Evolutionary conservation across 805 yeast species (phyloP).

Genomic region (Diddensiella caesifluorescens): DNA sequence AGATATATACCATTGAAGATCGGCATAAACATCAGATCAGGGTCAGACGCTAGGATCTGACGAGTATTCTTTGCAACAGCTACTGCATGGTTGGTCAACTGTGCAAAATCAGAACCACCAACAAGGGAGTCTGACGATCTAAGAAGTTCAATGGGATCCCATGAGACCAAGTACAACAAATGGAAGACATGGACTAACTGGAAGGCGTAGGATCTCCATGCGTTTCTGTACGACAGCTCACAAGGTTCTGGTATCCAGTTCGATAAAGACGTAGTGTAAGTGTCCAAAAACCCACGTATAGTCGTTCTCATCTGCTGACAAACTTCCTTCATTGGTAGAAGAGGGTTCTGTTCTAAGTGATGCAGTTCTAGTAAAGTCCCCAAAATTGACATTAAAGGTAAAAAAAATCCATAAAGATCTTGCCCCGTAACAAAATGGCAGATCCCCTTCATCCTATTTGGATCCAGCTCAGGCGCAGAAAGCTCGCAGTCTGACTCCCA

Average conservation of each 20-base stretch:
- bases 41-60: slow-evolving; percentile 27
- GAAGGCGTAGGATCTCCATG: slow-evolving; percentile 24
- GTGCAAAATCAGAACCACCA: slow-evolving; percentile 22
- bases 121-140: slow-evolving; percentile 22
- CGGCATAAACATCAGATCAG: slow-evolving; percentile 28
- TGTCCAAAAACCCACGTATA: slow-evolving; percentile 16
- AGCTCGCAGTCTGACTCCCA: slow-evolving; percentile 31
- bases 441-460: slow-evolving; percentile 26
- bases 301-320: slow-evolving; percentile 18
- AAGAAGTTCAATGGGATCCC: slow-evolving; percentile 30
- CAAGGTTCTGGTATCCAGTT: slow-evolving; percentile 19
- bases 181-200: slow-evolving; percentile 27
- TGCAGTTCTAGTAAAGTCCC: slow-evolving; percentile 29
- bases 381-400: slow-evolving; percentile 34
- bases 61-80: slow-evolving; percentile 25
- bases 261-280: slow-evolving; percentile 18
- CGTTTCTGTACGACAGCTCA: slow-evolving; percentile 24
- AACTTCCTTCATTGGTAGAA: slow-evolving; percentile 18
- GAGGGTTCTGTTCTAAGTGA: slow-evolving; percentile 25
- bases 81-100: slow-evolving; percentile 26
- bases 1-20: slow-evolving; percentile 30
- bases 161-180: slow-evolving; percentile 25
- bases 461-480: slow-evolving; percentile 30
- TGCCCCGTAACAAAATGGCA: slow-evolving; percentile 27
- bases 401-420: slow-evolving; percentile 38